phyloP scores from a whole-genome alignment of 768 basidiomycete genomes.

The Mycena capillaripes region DNA sequence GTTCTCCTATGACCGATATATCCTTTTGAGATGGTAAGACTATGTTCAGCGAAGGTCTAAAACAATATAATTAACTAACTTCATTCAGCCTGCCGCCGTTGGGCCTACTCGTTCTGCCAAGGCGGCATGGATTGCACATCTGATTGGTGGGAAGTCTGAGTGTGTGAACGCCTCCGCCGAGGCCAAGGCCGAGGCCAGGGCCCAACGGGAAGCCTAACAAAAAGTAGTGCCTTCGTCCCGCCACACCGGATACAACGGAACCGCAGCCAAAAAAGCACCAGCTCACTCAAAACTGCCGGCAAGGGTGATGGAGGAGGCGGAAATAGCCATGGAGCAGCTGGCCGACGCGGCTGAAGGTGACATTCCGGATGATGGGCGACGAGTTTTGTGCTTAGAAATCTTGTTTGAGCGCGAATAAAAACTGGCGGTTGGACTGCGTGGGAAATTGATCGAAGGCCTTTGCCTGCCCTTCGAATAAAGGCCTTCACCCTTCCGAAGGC shows the following conservation, averaged over 20 bases:
- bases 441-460: too few relatives aligned
- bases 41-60: too few relatives aligned
- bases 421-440: too few relatives aligned
- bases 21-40: not conserved
- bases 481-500: too few relatives aligned
- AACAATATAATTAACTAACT: not conserved
- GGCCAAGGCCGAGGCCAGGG: conserved; percentile 6
- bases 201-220: not conserved
- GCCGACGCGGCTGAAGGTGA: too few relatives aligned
- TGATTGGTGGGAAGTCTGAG: conserved; percentile 5
- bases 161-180: not conserved
- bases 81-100: not conserved
- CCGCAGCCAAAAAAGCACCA: not conserved
- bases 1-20: not conserved
- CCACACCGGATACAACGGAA: not conserved
- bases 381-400: too few relatives aligned
- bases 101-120: not conserved
- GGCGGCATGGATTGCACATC: not conserved
- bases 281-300: not conserved
- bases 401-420: too few relatives aligned
- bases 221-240: not conserved
- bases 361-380: too few relatives aligned
- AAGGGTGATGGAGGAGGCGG: too few relatives aligned
- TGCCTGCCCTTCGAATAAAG: too few relatives aligned
- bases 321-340: too few relatives aligned